These are phyloP conservation scores for Nakazawaea ishiwadae DNA, from an alignment of 805 yeast genomes.

Conservation along the genomic window DNA sequence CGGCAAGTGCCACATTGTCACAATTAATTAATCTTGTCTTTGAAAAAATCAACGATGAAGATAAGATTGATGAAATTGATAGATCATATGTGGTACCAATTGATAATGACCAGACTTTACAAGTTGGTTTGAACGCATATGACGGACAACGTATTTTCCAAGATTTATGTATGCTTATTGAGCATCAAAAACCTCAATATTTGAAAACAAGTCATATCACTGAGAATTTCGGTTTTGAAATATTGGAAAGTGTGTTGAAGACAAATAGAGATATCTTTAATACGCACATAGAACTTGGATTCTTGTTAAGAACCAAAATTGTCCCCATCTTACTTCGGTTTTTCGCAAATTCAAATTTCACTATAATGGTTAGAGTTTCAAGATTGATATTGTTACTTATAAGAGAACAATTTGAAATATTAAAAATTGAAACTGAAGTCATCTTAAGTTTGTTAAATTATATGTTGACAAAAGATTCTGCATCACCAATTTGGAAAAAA, in stretches of 20 bases:
- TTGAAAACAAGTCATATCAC: conserved; percentile 49
- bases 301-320: conserved; percentile 58
- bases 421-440: conserved; percentile 79
- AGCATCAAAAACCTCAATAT: conserved; percentile 50
- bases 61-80: conserved; percentile 20
- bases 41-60: conserved; percentile 53
- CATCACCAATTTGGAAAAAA: conserved; percentile 66
- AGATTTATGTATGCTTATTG: conserved; percentile 69
- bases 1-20: conserved; percentile 91
- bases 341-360: conserved; percentile 55
- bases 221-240: conserved; percentile 71
- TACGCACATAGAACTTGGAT: conserved; percentile 58
- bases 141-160: conserved; percentile 69
- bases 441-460: conserved; percentile 73
- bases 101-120: conserved; percentile 38
- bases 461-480: conserved; percentile 53
- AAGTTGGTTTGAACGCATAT: conserved; percentile 48
- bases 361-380: conserved; percentile 69
- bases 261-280: conserved; percentile 56
- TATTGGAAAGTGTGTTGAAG: conserved; percentile 72
- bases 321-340: conserved; percentile 74
- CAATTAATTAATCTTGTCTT: conserved; percentile 77
- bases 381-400: conserved; percentile 64
- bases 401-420: conserved; percentile 51
- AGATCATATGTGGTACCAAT: conserved; percentile 29